Percentiles rank a stretch among this genome's conserved stretches.
Evolutionary conservation across 179 eudicot genomes (phyloP).

Genomic region (Silene coronaria): DNA sequence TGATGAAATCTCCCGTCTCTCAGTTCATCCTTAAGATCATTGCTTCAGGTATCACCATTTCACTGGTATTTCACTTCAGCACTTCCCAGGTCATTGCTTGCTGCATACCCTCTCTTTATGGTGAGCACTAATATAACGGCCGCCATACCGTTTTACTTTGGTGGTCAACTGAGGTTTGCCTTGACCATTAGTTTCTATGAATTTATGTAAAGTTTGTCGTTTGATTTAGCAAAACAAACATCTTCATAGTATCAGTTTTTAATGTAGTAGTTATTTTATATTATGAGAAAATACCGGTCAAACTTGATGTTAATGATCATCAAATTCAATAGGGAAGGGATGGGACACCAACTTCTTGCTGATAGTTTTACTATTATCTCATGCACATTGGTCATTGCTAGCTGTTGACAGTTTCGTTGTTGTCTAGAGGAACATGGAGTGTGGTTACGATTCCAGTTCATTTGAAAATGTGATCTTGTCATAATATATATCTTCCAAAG

Average conservation of each 20-base stretch:
- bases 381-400: not conserved
- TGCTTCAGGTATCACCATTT: conserved; percentile 63
- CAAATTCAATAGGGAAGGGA: not conserved
- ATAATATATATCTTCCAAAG: not conserved
- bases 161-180: not conserved
- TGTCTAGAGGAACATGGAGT: conserved; percentile 3
- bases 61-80: conserved; percentile 99
- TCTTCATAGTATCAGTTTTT: not conserved
- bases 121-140: conserved; percentile 41
- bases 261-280: not conserved
- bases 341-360: not conserved
- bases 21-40: conserved; percentile 38
- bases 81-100: conserved; percentile 86
- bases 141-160: not conserved
- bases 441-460: not conserved
- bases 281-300: not conserved
- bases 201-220: not conserved
- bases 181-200: not conserved
- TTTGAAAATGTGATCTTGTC: conserved; percentile 12
- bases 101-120: conserved; percentile 83
- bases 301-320: not conserved
- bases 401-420: not conserved
- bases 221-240: not conserved
- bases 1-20: conserved; percentile 2
- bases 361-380: not conserved